Conservation (phyloP, 352 stramenopile genomes). For the Blastocystis sp. region DNA sequence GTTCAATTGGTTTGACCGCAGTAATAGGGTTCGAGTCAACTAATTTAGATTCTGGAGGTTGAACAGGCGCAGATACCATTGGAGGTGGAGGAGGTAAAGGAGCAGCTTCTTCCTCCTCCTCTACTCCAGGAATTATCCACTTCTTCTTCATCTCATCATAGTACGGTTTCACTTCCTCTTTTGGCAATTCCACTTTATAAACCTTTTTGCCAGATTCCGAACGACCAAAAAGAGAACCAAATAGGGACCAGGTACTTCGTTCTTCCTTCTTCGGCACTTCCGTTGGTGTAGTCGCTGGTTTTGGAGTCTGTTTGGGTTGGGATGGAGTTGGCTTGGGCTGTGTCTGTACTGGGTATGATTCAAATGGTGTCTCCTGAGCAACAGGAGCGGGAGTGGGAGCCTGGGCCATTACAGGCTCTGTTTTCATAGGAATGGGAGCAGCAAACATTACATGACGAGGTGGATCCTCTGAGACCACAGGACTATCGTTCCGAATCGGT, state of each 20-base stretch:
- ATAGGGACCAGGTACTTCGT: constrained; percentile 11
- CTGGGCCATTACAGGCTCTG: background rate
- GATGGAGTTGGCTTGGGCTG: background rate
- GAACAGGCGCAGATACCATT: background rate
- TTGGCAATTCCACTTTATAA: constrained; percentile 60
- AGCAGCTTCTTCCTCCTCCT: constrained; percentile 37
- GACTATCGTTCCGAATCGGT: background rate
- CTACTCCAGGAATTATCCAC: constrained; percentile 56
- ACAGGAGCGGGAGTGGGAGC: background rate
- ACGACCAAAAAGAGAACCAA: constrained; percentile 43
- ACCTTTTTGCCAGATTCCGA: constrained; percentile 54
- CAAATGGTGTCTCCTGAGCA: background rate
- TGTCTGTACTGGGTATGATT: background rate
- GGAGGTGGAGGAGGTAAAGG: constrained; percentile 40
- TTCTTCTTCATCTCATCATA: constrained; percentile 60
- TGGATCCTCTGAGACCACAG: background rate
- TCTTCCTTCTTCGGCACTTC: constrained; percentile 37
- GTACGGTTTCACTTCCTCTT: constrained; percentile 61
- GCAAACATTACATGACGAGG: background rate
- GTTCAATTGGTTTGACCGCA: background rate
- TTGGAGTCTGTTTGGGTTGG: background rate
- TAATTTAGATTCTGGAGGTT: background rate
- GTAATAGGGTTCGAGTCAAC: background rate
- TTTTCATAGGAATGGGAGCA: background rate
- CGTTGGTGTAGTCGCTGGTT: background rate